Conservation (phyloP, 2,329 filamentous ascomycete genomes). For the Dactylellina sp. region DNA sequence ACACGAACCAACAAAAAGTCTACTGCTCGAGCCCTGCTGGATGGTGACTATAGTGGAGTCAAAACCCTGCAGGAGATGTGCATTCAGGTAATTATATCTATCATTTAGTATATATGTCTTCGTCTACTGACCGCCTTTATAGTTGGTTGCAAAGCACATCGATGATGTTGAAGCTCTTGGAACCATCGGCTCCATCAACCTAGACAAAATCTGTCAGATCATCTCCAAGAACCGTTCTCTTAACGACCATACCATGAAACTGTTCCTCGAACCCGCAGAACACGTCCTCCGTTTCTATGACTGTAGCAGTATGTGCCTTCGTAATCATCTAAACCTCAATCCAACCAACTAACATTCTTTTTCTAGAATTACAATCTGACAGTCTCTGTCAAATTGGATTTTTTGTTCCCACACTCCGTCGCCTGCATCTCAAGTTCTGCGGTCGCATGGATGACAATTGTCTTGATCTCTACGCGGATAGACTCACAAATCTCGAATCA, state of each 20-base stretch:
- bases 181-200: conserved; percentile 58
- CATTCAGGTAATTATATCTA: conserved; percentile 54
- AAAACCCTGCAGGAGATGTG: conserved; percentile 59
- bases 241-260: conserved; percentile 58
- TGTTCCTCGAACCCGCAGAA: conserved; percentile 58
- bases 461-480: conserved; percentile 58
- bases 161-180: conserved; percentile 60
- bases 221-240: conserved; percentile 60
- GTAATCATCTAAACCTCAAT: background rate
- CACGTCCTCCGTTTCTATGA: conserved; percentile 59
- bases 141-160: conserved; percentile 60
- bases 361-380: conserved; percentile 57
- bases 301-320: conserved; percentile 58
- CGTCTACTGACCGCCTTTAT: background rate
- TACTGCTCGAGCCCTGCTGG: conserved; percentile 55
- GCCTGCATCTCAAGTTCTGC: conserved; percentile 58
- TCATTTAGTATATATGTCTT: background rate
- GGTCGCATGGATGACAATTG: conserved; percentile 59
- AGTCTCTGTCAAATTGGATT: conserved; percentile 58
- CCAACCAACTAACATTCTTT: background rate
- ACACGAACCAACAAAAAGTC: conserved; percentile 57
- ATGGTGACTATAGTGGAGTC: conserved; percentile 56
- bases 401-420: conserved; percentile 58
- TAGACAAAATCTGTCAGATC: conserved; percentile 60
- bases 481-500: conserved; percentile 57